phyloP scores from a whole-genome alignment of 176 grass and related monocot genomes.

The Triticum monococcum region DNA sequence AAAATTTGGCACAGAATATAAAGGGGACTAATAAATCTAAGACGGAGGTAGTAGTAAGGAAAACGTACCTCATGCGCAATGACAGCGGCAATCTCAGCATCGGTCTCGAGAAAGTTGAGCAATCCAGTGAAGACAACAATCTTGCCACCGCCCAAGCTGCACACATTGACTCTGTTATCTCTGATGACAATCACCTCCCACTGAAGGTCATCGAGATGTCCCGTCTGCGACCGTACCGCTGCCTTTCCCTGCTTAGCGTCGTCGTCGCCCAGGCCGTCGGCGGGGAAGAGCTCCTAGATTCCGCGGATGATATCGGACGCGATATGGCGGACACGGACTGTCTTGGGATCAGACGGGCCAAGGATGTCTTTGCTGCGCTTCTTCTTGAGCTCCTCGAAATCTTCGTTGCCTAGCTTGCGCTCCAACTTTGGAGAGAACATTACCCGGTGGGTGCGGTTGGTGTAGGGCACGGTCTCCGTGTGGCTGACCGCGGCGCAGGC shows the following conservation, averaged over 20 bases:
- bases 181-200: neutral
- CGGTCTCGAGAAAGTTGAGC: neutral
- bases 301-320: neutral
- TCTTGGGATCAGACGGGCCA: neutral
- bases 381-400: neutral
- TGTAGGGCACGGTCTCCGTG: neutral
- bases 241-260: neutral
- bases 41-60: too few species aligned
- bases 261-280: neutral
- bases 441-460: neutral
- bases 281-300: neutral
- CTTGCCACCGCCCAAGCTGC: neutral
- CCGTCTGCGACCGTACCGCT: neutral
- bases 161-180: neutral
- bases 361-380: neutral
- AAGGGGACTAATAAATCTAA: too few species aligned
- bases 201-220: neutral
- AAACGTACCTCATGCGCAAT: neutral
- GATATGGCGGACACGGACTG: neutral
- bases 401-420: neutral
- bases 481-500: neutral
- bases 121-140: neutral
- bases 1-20: too few species aligned
- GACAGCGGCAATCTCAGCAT: neutral
- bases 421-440: neutral